phyloP scores from a whole-genome alignment of 1,284 basidiomycete species.

The Abortiporus biennis region DNA sequence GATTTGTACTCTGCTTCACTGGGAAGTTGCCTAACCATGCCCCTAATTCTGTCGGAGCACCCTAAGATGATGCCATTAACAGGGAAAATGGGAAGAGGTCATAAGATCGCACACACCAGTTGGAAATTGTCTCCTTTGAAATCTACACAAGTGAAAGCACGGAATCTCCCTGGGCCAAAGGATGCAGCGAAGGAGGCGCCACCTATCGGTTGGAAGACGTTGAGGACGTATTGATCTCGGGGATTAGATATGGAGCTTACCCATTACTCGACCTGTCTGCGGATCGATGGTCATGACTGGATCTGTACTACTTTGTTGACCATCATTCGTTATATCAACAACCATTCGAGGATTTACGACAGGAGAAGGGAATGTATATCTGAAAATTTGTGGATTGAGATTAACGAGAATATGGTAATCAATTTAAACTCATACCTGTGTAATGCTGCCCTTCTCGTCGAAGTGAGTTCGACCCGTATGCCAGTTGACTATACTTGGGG shows the following conservation, averaged over 20 bases:
- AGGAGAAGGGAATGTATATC: slow-evolving; percentile 25
- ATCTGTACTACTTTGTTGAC: slow-evolving; percentile 41
- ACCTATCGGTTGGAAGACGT: slow-evolving; percentile 14
- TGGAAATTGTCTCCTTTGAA: slow-evolving; percentile 51
- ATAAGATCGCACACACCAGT: slow-evolving; percentile 22
- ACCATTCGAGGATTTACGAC: slow-evolving; percentile 38
- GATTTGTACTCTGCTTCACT: slow-evolving; percentile 36
- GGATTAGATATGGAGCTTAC: slow-evolving; percentile 12
- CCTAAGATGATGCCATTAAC: slow-evolving; percentile 11
- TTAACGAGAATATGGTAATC: neutral
- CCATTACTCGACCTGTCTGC: slow-evolving; percentile 37
- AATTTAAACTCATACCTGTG: slow-evolving; percentile 35
- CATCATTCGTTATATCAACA: slow-evolving; percentile 56
- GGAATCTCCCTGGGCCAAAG: slow-evolving; percentile 51
- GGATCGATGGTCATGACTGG: slow-evolving; percentile 41
- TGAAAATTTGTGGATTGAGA: slow-evolving; percentile 4
- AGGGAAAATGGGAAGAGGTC: slow-evolving; percentile 9
- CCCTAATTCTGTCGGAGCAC: slow-evolving; percentile 42
- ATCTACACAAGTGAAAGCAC: slow-evolving; percentile 54
- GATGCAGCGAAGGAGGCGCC: slow-evolving; percentile 38
- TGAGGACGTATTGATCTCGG: neutral
- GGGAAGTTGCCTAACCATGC: slow-evolving; percentile 49
- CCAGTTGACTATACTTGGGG: slow-evolving; percentile 54
- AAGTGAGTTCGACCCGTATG: slow-evolving; percentile 52
- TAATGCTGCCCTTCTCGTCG: slow-evolving; percentile 47